Evolutionary conservation across 768 basidiomycete genomes (phyloP).

Genomic region (Tephrocybe sp.): DNA sequence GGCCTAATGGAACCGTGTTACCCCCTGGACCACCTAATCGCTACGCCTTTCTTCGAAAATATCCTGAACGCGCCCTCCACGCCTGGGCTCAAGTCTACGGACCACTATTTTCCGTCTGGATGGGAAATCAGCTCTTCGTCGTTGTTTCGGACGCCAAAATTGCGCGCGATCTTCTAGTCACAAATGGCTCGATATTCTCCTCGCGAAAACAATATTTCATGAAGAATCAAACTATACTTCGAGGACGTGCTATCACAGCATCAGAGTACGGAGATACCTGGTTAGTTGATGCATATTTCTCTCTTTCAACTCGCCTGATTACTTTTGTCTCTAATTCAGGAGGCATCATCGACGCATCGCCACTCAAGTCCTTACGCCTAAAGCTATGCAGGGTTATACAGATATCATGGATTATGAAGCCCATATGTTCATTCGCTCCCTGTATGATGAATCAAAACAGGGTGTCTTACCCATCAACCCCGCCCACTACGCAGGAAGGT

Average conservation of each 20-base stretch:
- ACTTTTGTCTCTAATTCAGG: conserved; percentile 21
- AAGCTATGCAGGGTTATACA: conserved; percentile 32
- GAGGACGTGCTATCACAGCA: conserved; percentile 30
- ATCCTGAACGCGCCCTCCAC: conserved; percentile 31
- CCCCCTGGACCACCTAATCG: conserved; percentile 27
- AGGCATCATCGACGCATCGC: conserved; percentile 39
- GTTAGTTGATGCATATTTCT: conserved; percentile 15
- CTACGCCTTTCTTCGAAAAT: conserved; percentile 29
- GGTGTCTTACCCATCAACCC: conserved; percentile 35
- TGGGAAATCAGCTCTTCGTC: conserved; percentile 37
- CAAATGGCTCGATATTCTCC: conserved; percentile 33
- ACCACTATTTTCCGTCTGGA: conserved; percentile 31
- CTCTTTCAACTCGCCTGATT: not conserved
- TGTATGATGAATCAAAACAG: conserved; percentile 29
- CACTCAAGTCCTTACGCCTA: conserved; percentile 25
- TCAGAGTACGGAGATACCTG: conserved; percentile 29
- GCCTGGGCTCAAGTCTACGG: conserved; percentile 32
- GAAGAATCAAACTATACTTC: conserved; percentile 32
- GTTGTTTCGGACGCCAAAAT: conserved; percentile 30
- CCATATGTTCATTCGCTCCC: conserved; percentile 31
- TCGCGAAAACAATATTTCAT: conserved; percentile 30
- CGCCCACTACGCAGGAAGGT: conserved; percentile 32
- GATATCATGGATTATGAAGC: conserved; percentile 37
- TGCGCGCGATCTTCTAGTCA: conserved; percentile 31
- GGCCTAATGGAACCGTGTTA: conserved; percentile 18